Evolutionary conservation across 306 rosid species (phyloP), one percentile per base, ranked within the genome.

Genomic region (Fragaria vesca): DNA sequence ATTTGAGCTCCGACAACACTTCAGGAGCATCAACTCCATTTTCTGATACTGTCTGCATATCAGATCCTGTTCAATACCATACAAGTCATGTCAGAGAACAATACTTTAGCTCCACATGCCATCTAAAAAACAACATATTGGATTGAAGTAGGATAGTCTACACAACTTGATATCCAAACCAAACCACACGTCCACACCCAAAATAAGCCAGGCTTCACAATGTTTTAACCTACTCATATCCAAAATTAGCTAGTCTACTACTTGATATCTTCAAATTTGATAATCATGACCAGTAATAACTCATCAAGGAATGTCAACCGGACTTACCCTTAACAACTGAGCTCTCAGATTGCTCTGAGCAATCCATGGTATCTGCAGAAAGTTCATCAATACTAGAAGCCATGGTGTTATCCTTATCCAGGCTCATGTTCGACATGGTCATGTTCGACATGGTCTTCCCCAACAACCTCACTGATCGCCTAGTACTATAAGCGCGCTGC

Each of bases 401-500:
- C 21, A 76, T 82, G 21, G 1, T 66, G 63, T 80, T 81, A 54
- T 48, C 85, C 55, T 81, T 61, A 13, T 85, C 91, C 60, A 90
- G 67, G 40, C 77, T 83, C 87, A 92, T 78, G 40, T 86, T 85
- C 30, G 83, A 82, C 89, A 91, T 78, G 69, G 45, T 84, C 85
- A 92, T 78, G 40, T 86, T 85, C 30, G 83, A 82, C 89, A 91
- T 78, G 69, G 45, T 84, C 85, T 88, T 85, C 76, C 84, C 93
- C 87, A 91, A 51, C 73, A 89, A 73, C 63, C 93, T 92, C 21
- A 88, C 88, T 0, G 97, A 95, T 50, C 91, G 80, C 86, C 99
- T 81, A 0, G 99, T 95, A 72, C 83, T 89, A 82, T 86, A 89
- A 0, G 63, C 76, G 3, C 69, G 46, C 84, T 78, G 91, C 58